These are phyloP conservation scores for Huntiella abstrusa DNA, from an alignment of 2,329 filamentous ascomycete species.

Conservation along the genomic window DNA sequence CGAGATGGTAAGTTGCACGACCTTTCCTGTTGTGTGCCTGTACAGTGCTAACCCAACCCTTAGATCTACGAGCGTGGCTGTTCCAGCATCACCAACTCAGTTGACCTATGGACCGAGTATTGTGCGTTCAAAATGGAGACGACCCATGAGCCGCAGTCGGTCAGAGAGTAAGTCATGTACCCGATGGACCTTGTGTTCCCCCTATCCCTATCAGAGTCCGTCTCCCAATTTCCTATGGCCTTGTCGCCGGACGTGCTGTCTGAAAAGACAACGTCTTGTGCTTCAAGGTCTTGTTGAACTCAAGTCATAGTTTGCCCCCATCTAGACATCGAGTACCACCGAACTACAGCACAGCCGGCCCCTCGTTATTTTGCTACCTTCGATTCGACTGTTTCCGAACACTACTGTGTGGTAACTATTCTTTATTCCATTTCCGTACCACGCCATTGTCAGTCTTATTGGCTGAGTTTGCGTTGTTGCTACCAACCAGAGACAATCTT, in stretches of 20 bases:
- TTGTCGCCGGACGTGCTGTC: too few species aligned
- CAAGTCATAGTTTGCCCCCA: slow-evolving; percentile 23
- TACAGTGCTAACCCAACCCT: neutral
- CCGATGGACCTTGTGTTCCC: slow-evolving; percentile 25
- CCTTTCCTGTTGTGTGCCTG: neutral
- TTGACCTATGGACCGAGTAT: slow-evolving; percentile 94
- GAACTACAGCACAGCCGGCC: too few species aligned
- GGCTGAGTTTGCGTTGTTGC: too few species aligned
- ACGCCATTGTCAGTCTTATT: too few species aligned
- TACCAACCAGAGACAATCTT: too few species aligned
- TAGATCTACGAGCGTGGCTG: slow-evolving; percentile 91
- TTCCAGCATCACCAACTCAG: slow-evolving; percentile 78
- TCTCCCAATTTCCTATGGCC: neutral
- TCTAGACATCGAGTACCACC: too few species aligned
- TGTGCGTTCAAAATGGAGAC: slow-evolving; percentile 97
- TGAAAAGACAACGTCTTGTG: neutral
- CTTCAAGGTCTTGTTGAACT: slow-evolving; percentile 22
- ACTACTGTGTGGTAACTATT: too few species aligned
- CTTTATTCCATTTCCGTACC: too few species aligned
- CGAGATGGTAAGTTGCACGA: slow-evolving; percentile 51
- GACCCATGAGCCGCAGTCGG: slow-evolving; percentile 79
- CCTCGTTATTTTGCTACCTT: too few species aligned
- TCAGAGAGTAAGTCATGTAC: slow-evolving; percentile 90
- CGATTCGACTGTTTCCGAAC: too few species aligned
- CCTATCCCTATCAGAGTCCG: slow-evolving; percentile 18